Conservation (phyloP, 2,329 filamentous ascomycete genomes). For the Huntiella omanensis region DNA sequence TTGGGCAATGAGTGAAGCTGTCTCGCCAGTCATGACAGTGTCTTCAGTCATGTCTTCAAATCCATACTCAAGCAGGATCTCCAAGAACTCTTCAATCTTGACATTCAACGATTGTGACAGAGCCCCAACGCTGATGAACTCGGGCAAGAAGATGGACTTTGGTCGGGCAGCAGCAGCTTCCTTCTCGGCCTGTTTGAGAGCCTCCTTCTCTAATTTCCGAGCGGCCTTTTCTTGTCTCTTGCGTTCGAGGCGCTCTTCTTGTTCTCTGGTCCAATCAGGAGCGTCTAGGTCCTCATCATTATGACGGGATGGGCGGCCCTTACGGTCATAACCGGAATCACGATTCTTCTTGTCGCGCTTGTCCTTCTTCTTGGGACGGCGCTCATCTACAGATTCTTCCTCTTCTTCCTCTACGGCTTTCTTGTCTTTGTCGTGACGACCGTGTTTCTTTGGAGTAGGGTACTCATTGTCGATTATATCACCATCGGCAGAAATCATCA, state of each 20-base stretch:
- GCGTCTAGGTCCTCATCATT: conserved; percentile 6
- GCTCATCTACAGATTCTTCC: background rate
- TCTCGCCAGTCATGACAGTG: conserved; percentile 78
- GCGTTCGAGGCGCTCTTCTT: conserved; percentile 7
- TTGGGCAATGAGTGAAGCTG: conserved; percentile 71
- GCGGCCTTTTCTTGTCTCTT: conserved; percentile 7
- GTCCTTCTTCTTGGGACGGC: background rate
- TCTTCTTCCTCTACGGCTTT: conserved; percentile 2
- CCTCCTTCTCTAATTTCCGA: conserved; percentile 9
- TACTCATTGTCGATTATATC: too few relatives aligned
- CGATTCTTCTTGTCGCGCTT: conserved; percentile 7
- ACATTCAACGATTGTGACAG: conserved; percentile 59
- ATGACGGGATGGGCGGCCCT: background rate
- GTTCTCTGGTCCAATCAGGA: conserved; percentile 7
- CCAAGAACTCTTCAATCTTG: conserved; percentile 49
- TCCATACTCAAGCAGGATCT: conserved; percentile 63
- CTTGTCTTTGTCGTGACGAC: too few relatives aligned
- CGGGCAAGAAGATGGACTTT: conserved; percentile 56
- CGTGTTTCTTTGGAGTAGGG: too few relatives aligned
- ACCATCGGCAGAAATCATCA: too few relatives aligned
- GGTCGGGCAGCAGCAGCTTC: conserved; percentile 23
- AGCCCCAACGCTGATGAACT: conserved; percentile 78
- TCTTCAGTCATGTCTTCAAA: conserved; percentile 72
- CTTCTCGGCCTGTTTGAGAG: conserved; percentile 4
- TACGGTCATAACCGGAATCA: background rate